These are phyloP conservation scores for Gamsiella multidivaricata DNA, from an alignment of 192 early-diverging fungal species.

Conservation along the genomic window DNA sequence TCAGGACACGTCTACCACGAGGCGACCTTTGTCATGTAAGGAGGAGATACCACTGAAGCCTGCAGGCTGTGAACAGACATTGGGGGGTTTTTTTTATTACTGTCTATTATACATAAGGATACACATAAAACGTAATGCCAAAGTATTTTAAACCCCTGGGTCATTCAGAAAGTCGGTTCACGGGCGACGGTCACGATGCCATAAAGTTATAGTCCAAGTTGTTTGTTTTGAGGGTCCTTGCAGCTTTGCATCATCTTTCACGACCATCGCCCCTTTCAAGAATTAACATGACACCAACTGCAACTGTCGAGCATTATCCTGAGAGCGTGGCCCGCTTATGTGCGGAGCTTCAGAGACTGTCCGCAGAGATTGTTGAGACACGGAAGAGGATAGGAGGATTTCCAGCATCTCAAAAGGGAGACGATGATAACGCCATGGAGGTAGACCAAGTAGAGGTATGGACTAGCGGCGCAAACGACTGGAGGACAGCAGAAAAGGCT, in stretches of 20 bases:
- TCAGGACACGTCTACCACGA: constrained; percentile 86
- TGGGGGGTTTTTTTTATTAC: neutral
- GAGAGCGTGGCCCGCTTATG: constrained; percentile 31
- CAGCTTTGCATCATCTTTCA: neutral
- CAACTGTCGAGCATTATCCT: constrained; percentile 1
- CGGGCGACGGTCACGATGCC: too few species aligned
- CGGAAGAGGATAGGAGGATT: too few species aligned
- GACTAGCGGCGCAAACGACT: too few species aligned
- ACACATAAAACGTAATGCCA: too few species aligned
- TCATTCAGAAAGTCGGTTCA: too few species aligned
- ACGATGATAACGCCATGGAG: constrained; percentile 33
- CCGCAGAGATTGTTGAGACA: constrained; percentile 16
- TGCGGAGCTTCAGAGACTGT: constrained; percentile 17
- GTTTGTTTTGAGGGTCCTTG: too few species aligned
- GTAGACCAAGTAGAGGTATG: constrained; percentile 26
- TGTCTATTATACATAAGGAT: too few species aligned
- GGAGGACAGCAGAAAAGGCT: neutral
- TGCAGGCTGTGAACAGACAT: neutral
- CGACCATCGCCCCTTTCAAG: too few species aligned
- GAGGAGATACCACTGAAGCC: neutral
- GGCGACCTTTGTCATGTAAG: constrained; percentile 74
- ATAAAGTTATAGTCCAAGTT: too few species aligned
- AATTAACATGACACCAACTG: constrained; percentile 14
- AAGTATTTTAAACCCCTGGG: too few species aligned
- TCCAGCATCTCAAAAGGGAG: too few species aligned